Base-by-base conservation (phyloP, 1,139 yeast genomes). In the Suhomyces ambrosiae region DNA sequence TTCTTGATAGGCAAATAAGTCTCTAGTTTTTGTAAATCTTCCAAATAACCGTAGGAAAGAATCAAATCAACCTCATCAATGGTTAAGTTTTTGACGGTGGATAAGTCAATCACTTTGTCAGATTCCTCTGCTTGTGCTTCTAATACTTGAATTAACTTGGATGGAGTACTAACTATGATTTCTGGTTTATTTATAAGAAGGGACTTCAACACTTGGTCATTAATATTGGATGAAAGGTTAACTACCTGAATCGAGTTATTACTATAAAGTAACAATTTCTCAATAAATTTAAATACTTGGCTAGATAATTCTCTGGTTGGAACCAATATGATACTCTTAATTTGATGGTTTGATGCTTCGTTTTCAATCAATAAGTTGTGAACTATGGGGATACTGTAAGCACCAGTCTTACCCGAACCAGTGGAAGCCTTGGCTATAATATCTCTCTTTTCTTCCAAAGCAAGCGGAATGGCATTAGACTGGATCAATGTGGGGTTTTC, bases 21-120 rank as follows among this genome's bases (percentile, higher is more conserved):
- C 11, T 84, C 76, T 45, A 92, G 72, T 49, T 76, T 77, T 38
- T 74, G 65, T 47, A 94, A 71, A 62, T 94, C 98, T 6, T 88
- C 96, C 50, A 81, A 78, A 60, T 92, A 88, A 12, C 98, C 99
- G 60, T 86, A 94, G 2, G 95, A 84, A 40, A 88, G 68, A 31
- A 94, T 80, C 53, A 92, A 74, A 66, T 94, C 99, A 13, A 95
- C 97, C 63, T 94, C 99, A 67, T 94, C 99, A 48, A 94, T 86
- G 25, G 89, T 95, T 41, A 92, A 65, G 56, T 78, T 86, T 43
- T 74, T 74, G 38, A 92, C 76, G 21, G 72, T 63, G 18, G 75
- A 69, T 44, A 84, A 65, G 38, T 76, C 71, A 10, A 81, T 54
- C 24, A 69, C 55, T 11, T 59, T 54, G 6, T 56, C 57, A 25